Base-by-base conservation (phyloP, 805 yeast genomes). In the Debaryomyces tyrocola region DNA sequence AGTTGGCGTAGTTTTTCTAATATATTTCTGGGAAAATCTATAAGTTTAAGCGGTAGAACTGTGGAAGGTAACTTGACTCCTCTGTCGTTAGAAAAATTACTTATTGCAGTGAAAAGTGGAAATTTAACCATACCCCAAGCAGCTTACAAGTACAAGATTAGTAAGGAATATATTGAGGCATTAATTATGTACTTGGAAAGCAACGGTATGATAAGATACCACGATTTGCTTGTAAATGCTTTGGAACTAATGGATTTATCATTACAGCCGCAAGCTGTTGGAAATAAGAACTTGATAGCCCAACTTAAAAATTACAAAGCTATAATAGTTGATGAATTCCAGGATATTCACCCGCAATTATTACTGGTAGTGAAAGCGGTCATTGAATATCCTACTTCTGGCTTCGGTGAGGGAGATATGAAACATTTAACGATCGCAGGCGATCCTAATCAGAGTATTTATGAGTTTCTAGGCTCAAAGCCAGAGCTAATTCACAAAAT, bases 241-340 rank as follows among this genome's bases (percentile, higher is more conserved):
- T 42, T 61, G 11, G 46, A 52, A 2, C 43, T 71, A 20, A 50
- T 78, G 52, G 42, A 66, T 0, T n/a, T 39, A 4, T 55, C 63
- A 0, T 63, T 62, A 1, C 71, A 72, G 42, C 20, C 37, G n/a
- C 31, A 8, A 15, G 31, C n/a, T 14, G 56, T 44, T 5, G 46
- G 40, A 1, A 29, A 20, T 20, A 14, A 2, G 17, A n/a, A 24
- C 17, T 46, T 42, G 43, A 58, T 66, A 11, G 53, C 62, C 1
- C 59, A 58, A 29, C 40, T 72, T 35, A 50, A 53, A 5, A 50
- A 54, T 11, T 64, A 62, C 45, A 63, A 59, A 41, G 70, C 60
- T 1, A 70, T 84, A 0, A 61, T 87, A 1, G 82, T 86, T 10
- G 92, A 87, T 64, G 92, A 87, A 58, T 83, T 82, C 56, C 92